phyloP scores from a whole-genome alignment of 306 rosid genomes.

The Dryas octopetala region DNA sequence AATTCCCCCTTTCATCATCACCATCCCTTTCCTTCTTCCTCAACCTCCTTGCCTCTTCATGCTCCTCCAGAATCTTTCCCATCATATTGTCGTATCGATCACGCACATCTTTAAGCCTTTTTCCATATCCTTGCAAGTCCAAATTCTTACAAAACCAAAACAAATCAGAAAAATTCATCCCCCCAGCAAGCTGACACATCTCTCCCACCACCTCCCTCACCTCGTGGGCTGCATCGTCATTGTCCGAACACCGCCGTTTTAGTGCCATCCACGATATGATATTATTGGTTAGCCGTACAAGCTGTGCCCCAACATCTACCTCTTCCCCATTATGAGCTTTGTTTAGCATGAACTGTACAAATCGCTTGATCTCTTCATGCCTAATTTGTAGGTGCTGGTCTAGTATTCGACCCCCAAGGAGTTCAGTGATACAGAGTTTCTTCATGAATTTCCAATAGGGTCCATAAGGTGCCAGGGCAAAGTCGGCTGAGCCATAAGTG shows the following conservation, averaged over 20 bases:
- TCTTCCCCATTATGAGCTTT: slow-evolving; percentile 33
- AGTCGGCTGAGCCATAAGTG: slow-evolving; percentile 56
- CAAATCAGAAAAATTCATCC: slow-evolving; percentile 47
- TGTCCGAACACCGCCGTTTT: slow-evolving; percentile 33
- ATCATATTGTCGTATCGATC: slow-evolving; percentile 49
- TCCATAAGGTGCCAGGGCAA: slow-evolving; percentile 59
- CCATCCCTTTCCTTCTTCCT: slow-evolving; percentile 19
- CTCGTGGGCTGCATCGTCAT: slow-evolving; percentile 32
- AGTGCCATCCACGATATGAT: slow-evolving; percentile 47
- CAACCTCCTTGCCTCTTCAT: slow-evolving; percentile 47
- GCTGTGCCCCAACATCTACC: slow-evolving; percentile 43
- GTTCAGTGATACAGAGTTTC: slow-evolving; percentile 61
- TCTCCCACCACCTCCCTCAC: slow-evolving; percentile 45
- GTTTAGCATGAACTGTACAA: slow-evolving; percentile 19
- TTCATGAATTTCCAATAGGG: slow-evolving; percentile 78
- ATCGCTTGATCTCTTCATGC: slow-evolving; percentile 41
- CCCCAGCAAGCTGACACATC: slow-evolving; percentile 39
- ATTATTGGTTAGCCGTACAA: slow-evolving; percentile 40
- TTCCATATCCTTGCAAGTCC: slow-evolving; percentile 58
- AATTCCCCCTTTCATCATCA: slow-evolving; percentile 35
- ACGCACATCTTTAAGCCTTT: slow-evolving; percentile 41
- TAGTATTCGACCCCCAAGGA: slow-evolving; percentile 55
- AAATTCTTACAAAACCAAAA: slow-evolving; percentile 52
- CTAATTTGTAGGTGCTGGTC: slow-evolving; percentile 46
- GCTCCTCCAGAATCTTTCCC: slow-evolving; percentile 57